A percentile compares a stretch with the other conserved stretches of the same genome.
Evolutionary conservation across 148 eudicot species (phyloP).

Genomic region (Polygonum maritimum): DNA sequence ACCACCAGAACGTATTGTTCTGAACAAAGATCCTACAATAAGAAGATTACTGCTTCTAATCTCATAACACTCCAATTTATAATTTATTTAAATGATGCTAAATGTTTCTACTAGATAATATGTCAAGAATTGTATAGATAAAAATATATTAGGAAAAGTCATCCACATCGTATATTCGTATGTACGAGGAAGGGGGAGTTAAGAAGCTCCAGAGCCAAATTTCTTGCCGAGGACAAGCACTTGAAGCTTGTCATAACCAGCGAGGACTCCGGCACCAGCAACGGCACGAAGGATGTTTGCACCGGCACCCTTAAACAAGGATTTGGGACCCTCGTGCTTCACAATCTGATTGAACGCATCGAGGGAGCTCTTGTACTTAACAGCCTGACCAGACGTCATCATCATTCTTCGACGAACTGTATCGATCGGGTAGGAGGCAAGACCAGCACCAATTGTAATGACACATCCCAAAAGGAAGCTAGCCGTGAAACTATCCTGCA

Average conservation of each 20-base stretch:
- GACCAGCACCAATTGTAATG: conserved; percentile 61
- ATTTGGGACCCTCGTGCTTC: conserved; percentile 71
- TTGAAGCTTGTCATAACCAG: conserved; percentile 85
- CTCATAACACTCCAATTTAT: not conserved
- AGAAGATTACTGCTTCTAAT: not conserved
- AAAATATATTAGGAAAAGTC: too few species aligned
- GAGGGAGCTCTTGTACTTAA: conserved; percentile 63
- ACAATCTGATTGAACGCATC: conserved; percentile 64
- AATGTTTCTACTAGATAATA: not conserved
- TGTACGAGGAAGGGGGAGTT: conserved; percentile 7
- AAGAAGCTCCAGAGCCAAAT: conserved; percentile 62
- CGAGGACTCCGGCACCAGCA: conserved; percentile 83
- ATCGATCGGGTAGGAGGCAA: conserved; percentile 67
- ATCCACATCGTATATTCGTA: not conserved
- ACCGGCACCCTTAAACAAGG: conserved; percentile 81
- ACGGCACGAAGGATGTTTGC: conserved; percentile 79
- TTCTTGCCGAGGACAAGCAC: conserved; percentile 62
- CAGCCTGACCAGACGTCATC: conserved; percentile 83
- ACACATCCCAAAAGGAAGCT: conserved; percentile 73
- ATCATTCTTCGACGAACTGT: conserved; percentile 80
- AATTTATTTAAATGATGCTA: not conserved
- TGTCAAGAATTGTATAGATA: not conserved
- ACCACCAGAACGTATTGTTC: not conserved
- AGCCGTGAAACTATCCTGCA: conserved; percentile 66
- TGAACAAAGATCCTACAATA: not conserved